Evolutionary conservation across 176 grass and related monocot species (phyloP), one percentile per base, ranked within the genome.

Genomic region (Panicum miliaceum): DNA sequence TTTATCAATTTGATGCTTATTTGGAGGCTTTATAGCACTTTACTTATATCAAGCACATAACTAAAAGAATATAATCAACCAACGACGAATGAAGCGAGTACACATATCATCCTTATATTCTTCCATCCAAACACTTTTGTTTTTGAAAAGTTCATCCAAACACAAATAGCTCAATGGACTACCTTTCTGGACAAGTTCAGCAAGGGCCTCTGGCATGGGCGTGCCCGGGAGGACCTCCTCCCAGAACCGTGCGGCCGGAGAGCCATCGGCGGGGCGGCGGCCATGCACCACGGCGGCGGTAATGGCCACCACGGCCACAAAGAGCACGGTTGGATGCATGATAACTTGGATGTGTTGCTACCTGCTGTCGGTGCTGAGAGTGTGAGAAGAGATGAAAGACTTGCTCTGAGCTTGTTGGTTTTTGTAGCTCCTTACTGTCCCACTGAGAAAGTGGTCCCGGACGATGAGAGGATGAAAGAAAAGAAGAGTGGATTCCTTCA

Each of bases 231-330:
- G 66, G 4, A 22, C 36, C 4, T 69, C 4, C 36, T 70, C 65
- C 79, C 79, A 81, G 12, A 81, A 81, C 4, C 1, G 79, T 4
- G 12, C 36, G 0, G 79, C 48, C 22, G 48, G 47, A 41, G 78
- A 56, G 36, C 37, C 36, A 3, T 23, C 66, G n/a, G 51, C 79
- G 1, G 68, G 45, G 45, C 4, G 62, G 60, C 2, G 23, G 23
- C 69, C 69, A 5, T 2, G 45, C 46, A 11, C 71, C 47, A 0
- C 15, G 46, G 47, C 14, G 45, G 15, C 14, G 3, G 27, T 13
- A 8, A 4, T 2, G 7, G 47, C 71, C 15, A 36, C 71, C 27
- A 74, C 7, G 48, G 36, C 36, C 71, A 54, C 0, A 12, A 74
- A 50, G 15, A 52, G 15, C 1, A 15, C 13, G 3, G 15, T 5